phyloP scores from a whole-genome alignment of 73 alveolate species.

The Blepharisma japonicum region DNA sequence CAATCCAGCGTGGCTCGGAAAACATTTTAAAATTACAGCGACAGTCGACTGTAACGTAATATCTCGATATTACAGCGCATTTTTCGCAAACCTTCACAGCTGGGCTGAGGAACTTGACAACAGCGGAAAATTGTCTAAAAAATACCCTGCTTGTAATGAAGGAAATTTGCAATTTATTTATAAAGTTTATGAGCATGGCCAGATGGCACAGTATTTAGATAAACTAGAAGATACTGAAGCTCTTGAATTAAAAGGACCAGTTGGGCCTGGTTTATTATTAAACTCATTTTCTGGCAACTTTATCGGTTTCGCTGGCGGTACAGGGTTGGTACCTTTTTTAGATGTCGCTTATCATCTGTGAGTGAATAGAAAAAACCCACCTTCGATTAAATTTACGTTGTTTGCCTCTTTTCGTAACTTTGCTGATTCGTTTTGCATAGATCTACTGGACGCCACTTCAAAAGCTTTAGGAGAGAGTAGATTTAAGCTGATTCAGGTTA shows the following conservation, averaged over 20 bases:
- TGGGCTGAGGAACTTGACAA: conserved; percentile 13
- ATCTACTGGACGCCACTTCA: not conserved
- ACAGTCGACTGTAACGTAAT: not conserved
- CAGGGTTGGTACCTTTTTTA: conserved; percentile 15
- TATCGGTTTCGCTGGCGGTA: conserved; percentile 20
- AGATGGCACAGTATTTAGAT: not conserved
- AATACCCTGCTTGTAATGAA: not conserved
- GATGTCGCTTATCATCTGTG: not conserved
- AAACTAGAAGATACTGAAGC: not conserved
- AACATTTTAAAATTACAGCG: not conserved
- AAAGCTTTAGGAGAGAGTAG: not conserved
- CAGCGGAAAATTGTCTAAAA: not conserved
- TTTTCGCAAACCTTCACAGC: not conserved
- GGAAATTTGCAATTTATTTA: conserved; percentile 6
- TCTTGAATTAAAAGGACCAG: conserved; percentile 4
- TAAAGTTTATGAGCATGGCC: not conserved
- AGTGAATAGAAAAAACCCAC: not conserved
- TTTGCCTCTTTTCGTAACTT: conserved; percentile 5
- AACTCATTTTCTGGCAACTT: not conserved
- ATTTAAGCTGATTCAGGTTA: not conserved
- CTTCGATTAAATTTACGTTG: not conserved
- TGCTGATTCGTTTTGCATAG: not conserved
- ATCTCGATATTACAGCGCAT: not conserved
- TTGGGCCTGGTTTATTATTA: conserved; percentile 11
- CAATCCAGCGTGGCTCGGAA: conserved; percentile 6